These are phyloP conservation scores for Knoxia roxburghii DNA, from an alignment of 257 asterid species.

Conservation along the genomic window DNA sequence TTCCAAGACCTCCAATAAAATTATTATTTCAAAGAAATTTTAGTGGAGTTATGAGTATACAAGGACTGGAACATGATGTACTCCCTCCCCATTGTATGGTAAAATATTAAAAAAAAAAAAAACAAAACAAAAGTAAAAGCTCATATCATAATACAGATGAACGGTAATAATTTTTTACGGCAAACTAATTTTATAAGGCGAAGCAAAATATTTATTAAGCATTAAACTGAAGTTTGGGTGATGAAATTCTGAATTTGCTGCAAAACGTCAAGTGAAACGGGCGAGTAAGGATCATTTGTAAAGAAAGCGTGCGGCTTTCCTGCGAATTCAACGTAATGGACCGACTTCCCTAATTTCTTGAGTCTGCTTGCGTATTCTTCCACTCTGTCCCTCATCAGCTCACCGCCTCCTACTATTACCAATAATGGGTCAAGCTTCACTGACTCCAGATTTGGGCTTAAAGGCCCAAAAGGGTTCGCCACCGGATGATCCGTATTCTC, in stretches of 20 bases:
- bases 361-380: slow-evolving; percentile 38
- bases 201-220: too few relatives aligned
- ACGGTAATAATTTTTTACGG: too few relatives aligned
- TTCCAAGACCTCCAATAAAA: too few relatives aligned
- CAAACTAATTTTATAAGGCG: too few relatives aligned
- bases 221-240: too few relatives aligned
- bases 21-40: too few relatives aligned
- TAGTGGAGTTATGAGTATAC: too few relatives aligned
- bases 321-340: slow-evolving; percentile 29
- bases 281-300: slow-evolving; percentile 44
- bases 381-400: slow-evolving; percentile 59
- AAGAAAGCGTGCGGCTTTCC: slow-evolving; percentile 64
- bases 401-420: slow-evolving; percentile 53
- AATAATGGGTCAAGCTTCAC: slow-evolving; percentile 45
- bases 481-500: slow-evolving; percentile 44
- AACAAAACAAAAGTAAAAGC: too few relatives aligned
- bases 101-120: too few relatives aligned
- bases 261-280: slow-evolving; percentile 30
- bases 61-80: too few relatives aligned
- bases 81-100: too few relatives aligned
- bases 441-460: slow-evolving; percentile 38
- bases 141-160: too few relatives aligned
- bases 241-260: slow-evolving; percentile 4
- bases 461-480: slow-evolving; percentile 73
- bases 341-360: slow-evolving; percentile 37